phyloP scores from a whole-genome alignment of 768 basidiomycete species.

The Lentinula raphanica region DNA sequence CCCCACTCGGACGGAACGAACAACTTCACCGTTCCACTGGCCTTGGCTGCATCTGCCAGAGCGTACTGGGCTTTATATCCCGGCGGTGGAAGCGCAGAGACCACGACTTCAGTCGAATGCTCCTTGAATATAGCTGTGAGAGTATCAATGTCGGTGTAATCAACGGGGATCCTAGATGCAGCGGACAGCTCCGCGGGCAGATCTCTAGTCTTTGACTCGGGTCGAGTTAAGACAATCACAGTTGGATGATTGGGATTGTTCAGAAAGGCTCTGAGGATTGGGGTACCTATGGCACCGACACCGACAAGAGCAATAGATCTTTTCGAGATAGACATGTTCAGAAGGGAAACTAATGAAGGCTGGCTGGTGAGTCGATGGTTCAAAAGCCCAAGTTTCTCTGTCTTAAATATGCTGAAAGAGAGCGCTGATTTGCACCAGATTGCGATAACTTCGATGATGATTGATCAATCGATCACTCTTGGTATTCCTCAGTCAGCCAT shows the following conservation, averaged over 20 bases:
- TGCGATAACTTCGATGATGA: too few relatives aligned
- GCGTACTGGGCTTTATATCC: conserved; percentile 20
- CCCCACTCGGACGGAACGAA: conserved; percentile 37
- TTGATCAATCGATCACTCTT: not conserved
- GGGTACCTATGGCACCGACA: not conserved
- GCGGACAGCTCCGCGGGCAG: not conserved
- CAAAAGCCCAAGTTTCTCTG: too few relatives aligned
- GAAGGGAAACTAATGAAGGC: too few relatives aligned
- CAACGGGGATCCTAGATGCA: not conserved
- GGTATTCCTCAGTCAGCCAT: not conserved
- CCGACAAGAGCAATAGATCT: conserved; percentile 1
- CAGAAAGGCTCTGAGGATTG: not conserved
- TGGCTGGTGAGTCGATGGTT: too few relatives aligned
- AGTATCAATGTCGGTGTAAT: conserved; percentile 20
- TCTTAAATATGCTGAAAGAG: too few relatives aligned
- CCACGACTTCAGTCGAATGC: conserved; percentile 28
- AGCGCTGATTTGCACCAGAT: too few relatives aligned
- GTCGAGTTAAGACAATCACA: not conserved
- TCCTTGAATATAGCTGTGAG: conserved; percentile 23
- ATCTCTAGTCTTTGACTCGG: not conserved
- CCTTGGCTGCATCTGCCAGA: conserved; percentile 30
- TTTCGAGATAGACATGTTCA: not conserved
- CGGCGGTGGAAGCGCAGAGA: conserved; percentile 24
- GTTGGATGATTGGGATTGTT: not conserved
- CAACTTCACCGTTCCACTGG: conserved; percentile 26